Evolutionary conservation across 192 early-diverging fungal species (phyloP).

Genomic region (Entomortierella beljakovae): DNA sequence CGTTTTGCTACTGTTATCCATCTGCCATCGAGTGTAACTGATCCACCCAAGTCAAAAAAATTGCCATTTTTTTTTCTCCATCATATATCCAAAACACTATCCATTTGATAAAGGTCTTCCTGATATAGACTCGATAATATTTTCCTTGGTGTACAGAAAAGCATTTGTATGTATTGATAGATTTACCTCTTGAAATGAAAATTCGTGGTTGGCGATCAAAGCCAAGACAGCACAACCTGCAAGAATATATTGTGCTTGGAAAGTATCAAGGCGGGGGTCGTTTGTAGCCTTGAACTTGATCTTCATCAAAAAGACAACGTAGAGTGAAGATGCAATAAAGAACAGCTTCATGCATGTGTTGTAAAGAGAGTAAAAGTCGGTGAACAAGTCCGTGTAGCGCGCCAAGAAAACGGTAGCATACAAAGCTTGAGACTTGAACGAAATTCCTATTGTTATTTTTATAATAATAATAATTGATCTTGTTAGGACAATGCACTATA

Average conservation of each 20-base stretch:
- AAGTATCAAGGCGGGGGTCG: constrained; percentile 92
- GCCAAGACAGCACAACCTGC: constrained; percentile 76
- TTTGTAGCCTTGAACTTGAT: constrained; percentile 88
- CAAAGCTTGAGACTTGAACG: constrained; percentile 95
- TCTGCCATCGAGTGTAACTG: no score
- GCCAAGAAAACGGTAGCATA: constrained; percentile 92
- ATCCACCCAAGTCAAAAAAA: no score
- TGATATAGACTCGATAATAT: no score
- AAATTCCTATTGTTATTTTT: constrained; percentile 78
- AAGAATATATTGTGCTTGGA: constrained; percentile 90
- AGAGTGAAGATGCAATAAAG: constrained; percentile 88
- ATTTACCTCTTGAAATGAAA: constrained; percentile 76
- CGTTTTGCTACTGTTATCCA: no score
- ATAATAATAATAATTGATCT: not conserved
- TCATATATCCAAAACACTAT: not conserved
- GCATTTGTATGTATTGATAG: no score
- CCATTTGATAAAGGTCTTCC: not conserved
- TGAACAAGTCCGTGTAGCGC: constrained; percentile 94
- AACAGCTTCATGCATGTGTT: constrained; percentile 96
- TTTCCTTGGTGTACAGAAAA: no score
- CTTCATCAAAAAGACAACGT: constrained; percentile 94
- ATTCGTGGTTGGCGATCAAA: constrained; percentile 80
- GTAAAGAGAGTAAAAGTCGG: constrained; percentile 83
- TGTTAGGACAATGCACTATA: no score
- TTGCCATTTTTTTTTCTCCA: no score